Percentiles rank a stretch among this genome's conserved stretches.
Evolutionary conservation across 768 basidiomycete genomes (phyloP).

Genomic region (Hortiboletus campestris): DNA sequence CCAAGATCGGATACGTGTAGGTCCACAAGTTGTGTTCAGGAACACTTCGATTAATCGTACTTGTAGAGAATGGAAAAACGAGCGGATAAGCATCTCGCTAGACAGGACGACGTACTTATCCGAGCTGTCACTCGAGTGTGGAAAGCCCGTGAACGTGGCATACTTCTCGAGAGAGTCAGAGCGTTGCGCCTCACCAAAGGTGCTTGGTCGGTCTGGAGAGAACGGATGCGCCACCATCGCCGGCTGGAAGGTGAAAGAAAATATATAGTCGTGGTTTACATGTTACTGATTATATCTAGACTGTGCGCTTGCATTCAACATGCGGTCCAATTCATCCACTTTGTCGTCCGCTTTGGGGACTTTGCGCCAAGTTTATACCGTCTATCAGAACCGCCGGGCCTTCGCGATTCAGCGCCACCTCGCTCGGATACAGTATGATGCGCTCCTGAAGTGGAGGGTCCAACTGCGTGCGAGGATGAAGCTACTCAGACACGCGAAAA

Average conservation of each 20-base stretch:
- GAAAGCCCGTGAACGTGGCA: slow-evolving; percentile 66
- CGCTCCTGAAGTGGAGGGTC: slow-evolving; percentile 56
- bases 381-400: slow-evolving; percentile 45
- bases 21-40: slow-evolving; percentile 17
- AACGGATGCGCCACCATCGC: slow-evolving; percentile 38
- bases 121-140: slow-evolving; percentile 61
- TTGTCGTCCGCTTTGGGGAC: slow-evolving; percentile 37
- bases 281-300: slow-evolving; percentile 34
- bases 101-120: slow-evolving; percentile 58
- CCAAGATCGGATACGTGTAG: slow-evolving; percentile 48
- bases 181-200: slow-evolving; percentile 43
- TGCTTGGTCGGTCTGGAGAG: slow-evolving; percentile 52
- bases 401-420: slow-evolving; percentile 45
- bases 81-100: slow-evolving; percentile 52
- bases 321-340: slow-evolving; percentile 42
- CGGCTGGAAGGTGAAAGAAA: slow-evolving; percentile 45
- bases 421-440: slow-evolving; percentile 39
- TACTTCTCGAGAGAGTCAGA: slow-evolving; percentile 53
- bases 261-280: neutral
- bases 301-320: slow-evolving; percentile 48
- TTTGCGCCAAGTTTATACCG: slow-evolving; percentile 45
- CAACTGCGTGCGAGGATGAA: slow-evolving; percentile 49
- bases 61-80: slow-evolving; percentile 55
- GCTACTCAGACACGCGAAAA: slow-evolving; percentile 51
- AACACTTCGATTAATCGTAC: slow-evolving; percentile 9